phyloP scores from a whole-genome alignment of 805 yeast species.

The Saccharomyces eubayanus region DNA sequence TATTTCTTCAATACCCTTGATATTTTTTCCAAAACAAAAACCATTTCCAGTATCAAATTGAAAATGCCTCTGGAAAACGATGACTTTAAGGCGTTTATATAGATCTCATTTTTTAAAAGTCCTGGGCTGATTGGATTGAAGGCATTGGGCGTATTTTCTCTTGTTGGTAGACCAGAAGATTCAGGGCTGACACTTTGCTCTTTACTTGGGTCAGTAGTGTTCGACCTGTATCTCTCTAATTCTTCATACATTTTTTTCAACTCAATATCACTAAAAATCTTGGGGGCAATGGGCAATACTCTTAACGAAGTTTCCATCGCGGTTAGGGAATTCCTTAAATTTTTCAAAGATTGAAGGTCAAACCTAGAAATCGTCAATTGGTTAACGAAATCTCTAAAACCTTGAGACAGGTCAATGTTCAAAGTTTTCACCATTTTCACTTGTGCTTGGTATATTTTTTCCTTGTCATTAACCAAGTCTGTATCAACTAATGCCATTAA shows the following conservation, averaged over 20 bases:
- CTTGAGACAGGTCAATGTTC: conserved; percentile 32
- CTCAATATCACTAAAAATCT: conserved; percentile 16
- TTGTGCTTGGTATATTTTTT: conserved; percentile 17
- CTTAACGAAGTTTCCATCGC: conserved; percentile 34
- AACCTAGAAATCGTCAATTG: conserved; percentile 34
- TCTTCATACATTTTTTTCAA: conserved; percentile 12
- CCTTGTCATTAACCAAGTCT: conserved; percentile 10
- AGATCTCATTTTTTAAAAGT: conserved; percentile 13
- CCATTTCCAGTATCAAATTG: conserved; percentile 29
- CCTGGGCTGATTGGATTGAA: neutral
- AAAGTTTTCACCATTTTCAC: conserved; percentile 28
- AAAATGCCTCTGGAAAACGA: conserved; percentile 28
- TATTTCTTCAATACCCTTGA: conserved; percentile 11
- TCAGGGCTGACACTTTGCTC: neutral
- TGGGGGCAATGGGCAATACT: conserved; percentile 31
- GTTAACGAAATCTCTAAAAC: conserved; percentile 37
- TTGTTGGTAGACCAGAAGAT: conserved; percentile 24
- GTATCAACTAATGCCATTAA: conserved; percentile 18
- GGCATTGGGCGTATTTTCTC: conserved; percentile 13
- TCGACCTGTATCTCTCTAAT: neutral
- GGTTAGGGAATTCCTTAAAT: conserved; percentile 38
- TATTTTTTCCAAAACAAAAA: conserved; percentile 20
- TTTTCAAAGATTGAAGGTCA: conserved; percentile 27
- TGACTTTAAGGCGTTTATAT: conserved; percentile 27
- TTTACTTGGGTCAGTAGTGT: conserved; percentile 1